phyloP scores from a whole-genome alignment of 1,284 basidiomycete genomes.

The Cryptococcus sp. region DNA sequence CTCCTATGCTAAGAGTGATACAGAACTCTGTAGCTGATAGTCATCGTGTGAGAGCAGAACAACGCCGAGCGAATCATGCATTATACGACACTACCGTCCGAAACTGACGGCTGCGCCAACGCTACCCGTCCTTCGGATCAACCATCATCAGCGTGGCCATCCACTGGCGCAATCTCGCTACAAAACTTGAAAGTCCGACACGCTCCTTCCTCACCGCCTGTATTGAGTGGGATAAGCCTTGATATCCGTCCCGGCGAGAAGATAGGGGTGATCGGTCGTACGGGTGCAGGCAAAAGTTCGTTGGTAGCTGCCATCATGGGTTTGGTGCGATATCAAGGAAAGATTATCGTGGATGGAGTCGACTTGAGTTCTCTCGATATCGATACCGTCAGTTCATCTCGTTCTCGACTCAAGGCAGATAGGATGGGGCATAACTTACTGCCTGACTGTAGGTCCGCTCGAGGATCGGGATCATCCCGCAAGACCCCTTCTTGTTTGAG shows the following conservation, averaged over 20 bases:
- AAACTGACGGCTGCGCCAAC: too few relatives aligned
- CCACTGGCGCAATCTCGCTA: conserved; percentile 45
- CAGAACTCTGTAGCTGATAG: neutral
- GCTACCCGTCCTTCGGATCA: conserved; percentile 18
- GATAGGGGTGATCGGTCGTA: conserved; percentile 70
- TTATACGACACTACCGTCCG: conserved; percentile 33
- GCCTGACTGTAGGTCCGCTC: conserved; percentile 55
- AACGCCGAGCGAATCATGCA: conserved; percentile 40
- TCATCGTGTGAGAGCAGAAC: conserved; percentile 24
- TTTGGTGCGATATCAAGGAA: conserved; percentile 61
- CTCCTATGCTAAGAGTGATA: neutral
- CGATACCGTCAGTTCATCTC: conserved; percentile 46
- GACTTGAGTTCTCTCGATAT: conserved; percentile 62
- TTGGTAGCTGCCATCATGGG: conserved; percentile 68
- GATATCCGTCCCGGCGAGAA: conserved; percentile 41
- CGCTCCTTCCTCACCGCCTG: conserved; percentile 42
- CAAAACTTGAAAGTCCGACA: conserved; percentile 46
- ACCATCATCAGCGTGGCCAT: conserved; percentile 33
- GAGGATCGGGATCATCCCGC: conserved; percentile 64
- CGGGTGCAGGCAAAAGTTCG: conserved; percentile 63
- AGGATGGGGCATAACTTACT: neutral
- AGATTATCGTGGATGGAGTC: conserved; percentile 68
- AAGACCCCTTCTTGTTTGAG: conserved; percentile 45
- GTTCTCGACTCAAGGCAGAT: neutral
- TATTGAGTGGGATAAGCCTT: conserved; percentile 45